Percentiles rank a stretch among this genome's conserved stretches.
phyloP scores from a whole-genome alignment of 306 rosid genomes.

The Quercus alba region DNA sequence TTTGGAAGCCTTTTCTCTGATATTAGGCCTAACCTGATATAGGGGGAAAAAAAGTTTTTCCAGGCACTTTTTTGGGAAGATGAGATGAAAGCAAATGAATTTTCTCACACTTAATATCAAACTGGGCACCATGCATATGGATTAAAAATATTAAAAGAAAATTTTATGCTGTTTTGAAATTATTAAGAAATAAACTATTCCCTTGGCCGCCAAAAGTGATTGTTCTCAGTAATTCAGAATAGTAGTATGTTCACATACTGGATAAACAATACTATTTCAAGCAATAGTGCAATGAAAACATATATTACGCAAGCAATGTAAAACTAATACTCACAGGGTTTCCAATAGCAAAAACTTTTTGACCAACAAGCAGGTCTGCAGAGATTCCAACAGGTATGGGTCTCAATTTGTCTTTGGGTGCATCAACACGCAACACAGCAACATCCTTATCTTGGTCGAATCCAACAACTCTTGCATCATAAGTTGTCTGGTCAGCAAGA shows the following conservation, averaged over 20 bases:
- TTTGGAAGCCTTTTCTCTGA: background rate
- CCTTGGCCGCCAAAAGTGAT: background rate
- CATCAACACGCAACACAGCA: constrained; percentile 83
- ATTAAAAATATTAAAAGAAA: background rate
- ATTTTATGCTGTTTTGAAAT: background rate
- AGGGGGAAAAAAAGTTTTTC: background rate
- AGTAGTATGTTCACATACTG: constrained; percentile 3
- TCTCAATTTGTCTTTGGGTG: constrained; percentile 82
- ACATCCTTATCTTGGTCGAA: constrained; percentile 99
- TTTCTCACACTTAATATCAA: background rate
- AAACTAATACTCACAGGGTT: constrained; percentile 68
- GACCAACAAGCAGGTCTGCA: constrained; percentile 96
- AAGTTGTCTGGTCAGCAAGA: constrained; percentile 90
- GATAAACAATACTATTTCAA: background rate
- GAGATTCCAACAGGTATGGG: constrained; percentile 90
- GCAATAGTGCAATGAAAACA: background rate
- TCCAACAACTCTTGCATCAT: constrained; percentile 86
- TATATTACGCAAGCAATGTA: background rate
- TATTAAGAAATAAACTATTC: background rate
- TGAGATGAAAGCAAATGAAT: background rate
- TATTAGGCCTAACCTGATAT: background rate
- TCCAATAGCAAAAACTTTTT: constrained; percentile 95
- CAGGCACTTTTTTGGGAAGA: background rate
- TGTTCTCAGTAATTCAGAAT: background rate
- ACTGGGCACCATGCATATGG: background rate